Conservation (phyloP, 495 filamentous ascomycete species). For the Talaromyces adpressus region DNA sequence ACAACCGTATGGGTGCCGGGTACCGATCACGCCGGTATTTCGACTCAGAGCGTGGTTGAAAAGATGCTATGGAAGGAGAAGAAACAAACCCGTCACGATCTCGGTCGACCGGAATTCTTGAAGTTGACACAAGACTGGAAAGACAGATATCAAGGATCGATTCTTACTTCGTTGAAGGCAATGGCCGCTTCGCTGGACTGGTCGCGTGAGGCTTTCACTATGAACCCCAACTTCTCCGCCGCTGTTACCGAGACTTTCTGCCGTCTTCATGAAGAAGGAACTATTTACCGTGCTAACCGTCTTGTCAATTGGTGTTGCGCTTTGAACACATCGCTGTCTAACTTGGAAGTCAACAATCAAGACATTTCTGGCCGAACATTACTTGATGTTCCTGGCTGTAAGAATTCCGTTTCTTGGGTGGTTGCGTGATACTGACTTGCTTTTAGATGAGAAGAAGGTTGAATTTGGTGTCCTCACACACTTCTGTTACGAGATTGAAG, state of each 20-base stretch:
- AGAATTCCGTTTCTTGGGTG: conserved; percentile 10
- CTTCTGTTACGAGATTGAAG: conserved; percentile 66
- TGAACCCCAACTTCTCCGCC: conserved; percentile 57
- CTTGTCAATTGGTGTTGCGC: conserved; percentile 74
- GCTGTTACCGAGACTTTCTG: conserved; percentile 71
- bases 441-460: conserved; percentile 45
- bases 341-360: conserved; percentile 70
- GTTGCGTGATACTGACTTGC: not conserved
- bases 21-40: conserved; percentile 72
- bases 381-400: conserved; percentile 58
- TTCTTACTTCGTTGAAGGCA: conserved; percentile 49
- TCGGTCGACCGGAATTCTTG: conserved; percentile 55
- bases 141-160: conserved; percentile 57
- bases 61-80: conserved; percentile 66
- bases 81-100: conserved; percentile 58
- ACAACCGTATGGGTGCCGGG: conserved; percentile 68
- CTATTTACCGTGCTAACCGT: conserved; percentile 69
- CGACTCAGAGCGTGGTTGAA: conserved; percentile 71
- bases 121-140: conserved; percentile 65
- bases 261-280: conserved; percentile 63
- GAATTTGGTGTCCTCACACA: conserved; percentile 66
- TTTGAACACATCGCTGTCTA: conserved; percentile 68
- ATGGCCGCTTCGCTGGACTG: conserved; percentile 60
- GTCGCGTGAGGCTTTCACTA: conserved; percentile 66
- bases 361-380: conserved; percentile 61